Evolutionary conservation across 306 rosid species (phyloP).

Genomic region (Rosa persica): DNA sequence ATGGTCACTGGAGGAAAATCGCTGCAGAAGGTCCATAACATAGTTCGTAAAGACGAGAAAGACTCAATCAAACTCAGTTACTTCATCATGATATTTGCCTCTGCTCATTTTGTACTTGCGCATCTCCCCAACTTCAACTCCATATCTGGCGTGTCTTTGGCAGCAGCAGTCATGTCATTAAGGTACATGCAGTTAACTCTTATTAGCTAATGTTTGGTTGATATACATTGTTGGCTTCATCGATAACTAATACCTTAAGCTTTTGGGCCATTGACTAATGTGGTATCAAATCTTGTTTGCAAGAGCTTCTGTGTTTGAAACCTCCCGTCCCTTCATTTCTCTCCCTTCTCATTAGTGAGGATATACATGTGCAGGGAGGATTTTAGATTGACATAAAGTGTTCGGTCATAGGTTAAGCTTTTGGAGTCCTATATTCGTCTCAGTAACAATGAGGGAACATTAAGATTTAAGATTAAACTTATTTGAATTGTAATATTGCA

Average conservation of each 20-base stretch:
- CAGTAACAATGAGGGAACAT: not conserved
- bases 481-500: constrained; percentile 27
- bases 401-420: not conserved
- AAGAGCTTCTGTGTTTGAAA: no score
- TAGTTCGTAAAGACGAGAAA: constrained; percentile 37
- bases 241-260: not conserved
- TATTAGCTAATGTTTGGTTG: not conserved
- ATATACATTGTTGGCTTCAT: not conserved
- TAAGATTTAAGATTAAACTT: not conserved
- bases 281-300: no score
- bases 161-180: constrained; percentile 68
- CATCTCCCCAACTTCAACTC: constrained; percentile 70
- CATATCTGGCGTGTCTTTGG: constrained; percentile 58
- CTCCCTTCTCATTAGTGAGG: no score
- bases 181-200: constrained; percentile 37
- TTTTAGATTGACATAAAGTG: not conserved
- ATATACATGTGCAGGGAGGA: no score
- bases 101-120: constrained; percentile 67
- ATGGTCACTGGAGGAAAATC: constrained; percentile 83
- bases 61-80: constrained; percentile 48
- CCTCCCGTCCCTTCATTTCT: no score
- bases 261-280: no score
- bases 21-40: constrained; percentile 53
- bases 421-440: not conserved
- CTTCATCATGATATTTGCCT: constrained; percentile 68